Percentiles rank a stretch among this genome's conserved stretches.
These are phyloP conservation scores for Alternaria ethzedia DNA, from an alignment of 2,329 filamentous ascomycete genomes.

Conservation along the genomic window DNA sequence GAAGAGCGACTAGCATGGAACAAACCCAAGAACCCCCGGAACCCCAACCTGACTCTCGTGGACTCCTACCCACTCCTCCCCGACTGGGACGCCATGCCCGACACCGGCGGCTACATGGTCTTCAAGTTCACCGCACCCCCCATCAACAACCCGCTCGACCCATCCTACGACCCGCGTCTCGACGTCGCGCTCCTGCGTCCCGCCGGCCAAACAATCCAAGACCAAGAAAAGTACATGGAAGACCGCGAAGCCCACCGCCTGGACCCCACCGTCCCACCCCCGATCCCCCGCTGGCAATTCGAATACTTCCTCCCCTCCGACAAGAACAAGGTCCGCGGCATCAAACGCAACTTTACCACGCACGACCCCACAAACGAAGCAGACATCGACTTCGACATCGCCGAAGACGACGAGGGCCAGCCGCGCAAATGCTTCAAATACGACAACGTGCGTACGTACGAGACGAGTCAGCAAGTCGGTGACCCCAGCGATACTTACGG, in stretches of 20 bases:
- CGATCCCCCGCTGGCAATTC: constrained; percentile 64
- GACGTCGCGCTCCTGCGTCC: constrained; percentile 65
- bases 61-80: constrained; percentile 67
- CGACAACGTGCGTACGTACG: constrained; percentile 66
- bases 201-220: constrained; percentile 59
- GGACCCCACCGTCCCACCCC: constrained; percentile 58
- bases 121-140: constrained; percentile 69
- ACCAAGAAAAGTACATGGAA: constrained; percentile 58
- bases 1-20: constrained; percentile 66
- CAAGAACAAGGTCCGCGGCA: constrained; percentile 54
- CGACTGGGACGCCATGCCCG: constrained; percentile 65
- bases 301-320: constrained; percentile 64
- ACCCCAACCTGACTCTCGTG: constrained; percentile 62
- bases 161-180: constrained; percentile 64
- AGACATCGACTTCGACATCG: constrained; percentile 41
- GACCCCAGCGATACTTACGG: constrained; percentile 60
- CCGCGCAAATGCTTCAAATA: constrained; percentile 61
- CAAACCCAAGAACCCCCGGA: constrained; percentile 64
- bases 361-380: constrained; percentile 59
- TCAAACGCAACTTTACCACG: constrained; percentile 64
- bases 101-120: constrained; percentile 64
- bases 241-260: constrained; percentile 51
- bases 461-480: constrained; percentile 61
- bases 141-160: constrained; percentile 52
- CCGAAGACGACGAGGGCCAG: constrained; percentile 53